Evolutionary conservation across 441 rosid genomes (phyloP).

Genomic region (Populus hybrid): DNA sequence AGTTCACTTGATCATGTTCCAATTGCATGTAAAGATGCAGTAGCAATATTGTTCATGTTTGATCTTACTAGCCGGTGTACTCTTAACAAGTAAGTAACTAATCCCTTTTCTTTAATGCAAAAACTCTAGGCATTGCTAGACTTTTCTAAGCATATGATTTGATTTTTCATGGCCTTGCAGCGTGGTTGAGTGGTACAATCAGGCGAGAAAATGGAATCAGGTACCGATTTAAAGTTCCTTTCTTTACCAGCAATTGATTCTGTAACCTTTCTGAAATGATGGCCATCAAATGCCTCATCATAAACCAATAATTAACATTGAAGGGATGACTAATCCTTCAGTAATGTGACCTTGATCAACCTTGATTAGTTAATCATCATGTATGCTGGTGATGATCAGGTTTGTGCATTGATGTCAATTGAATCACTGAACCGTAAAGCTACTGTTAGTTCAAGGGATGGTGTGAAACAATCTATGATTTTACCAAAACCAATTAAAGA

Average conservation of each 20-base stretch:
- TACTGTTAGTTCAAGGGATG: conserved; percentile 1
- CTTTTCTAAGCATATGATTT: neutral
- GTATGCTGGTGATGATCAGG: neutral
- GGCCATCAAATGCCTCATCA: neutral
- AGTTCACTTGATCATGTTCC: conserved; percentile 72
- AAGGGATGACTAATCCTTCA: neutral
- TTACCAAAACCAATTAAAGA: conserved; percentile 8
- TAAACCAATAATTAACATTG: conserved; percentile 3
- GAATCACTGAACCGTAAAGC: conserved; percentile 9
- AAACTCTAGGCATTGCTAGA: neutral
- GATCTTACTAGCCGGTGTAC: conserved; percentile 94
- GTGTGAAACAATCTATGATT: neutral
- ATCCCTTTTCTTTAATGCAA: neutral
- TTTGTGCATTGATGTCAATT: conserved; percentile 16
- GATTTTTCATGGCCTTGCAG: conserved; percentile 33
- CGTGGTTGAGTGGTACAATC: conserved; percentile 68
- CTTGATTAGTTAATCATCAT: neutral
- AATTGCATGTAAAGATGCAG: conserved; percentile 90
- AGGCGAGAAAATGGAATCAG: conserved; percentile 96
- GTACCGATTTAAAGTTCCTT: conserved; percentile 28
- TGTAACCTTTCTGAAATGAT: neutral
- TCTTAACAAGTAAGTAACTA: conserved; percentile 56
- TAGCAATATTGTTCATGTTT: conserved; percentile 89
- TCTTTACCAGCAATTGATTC: neutral
- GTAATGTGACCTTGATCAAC: neutral